Evolutionary conservation across 1,284 basidiomycete species (phyloP), one percentile per base, ranked within the genome.

Genomic region (Marasmius oreades): DNA sequence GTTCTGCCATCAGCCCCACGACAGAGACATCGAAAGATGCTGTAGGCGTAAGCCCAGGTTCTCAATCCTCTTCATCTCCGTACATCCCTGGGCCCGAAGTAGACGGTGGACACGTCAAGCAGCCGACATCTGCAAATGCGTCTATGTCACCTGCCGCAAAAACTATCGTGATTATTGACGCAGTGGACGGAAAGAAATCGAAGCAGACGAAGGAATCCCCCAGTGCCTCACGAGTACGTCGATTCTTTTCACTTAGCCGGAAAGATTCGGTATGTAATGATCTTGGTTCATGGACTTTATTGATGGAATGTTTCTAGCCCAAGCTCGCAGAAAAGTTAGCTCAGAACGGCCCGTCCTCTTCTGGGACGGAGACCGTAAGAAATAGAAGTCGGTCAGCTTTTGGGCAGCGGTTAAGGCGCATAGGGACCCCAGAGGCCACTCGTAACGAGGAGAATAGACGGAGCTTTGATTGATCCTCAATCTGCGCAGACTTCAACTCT

Each of bases 81-180:
- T n/a, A 5, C 22, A 16, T 24, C 11, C 28, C 24, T 23, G 31
- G 23, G 7, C 52, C 16, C 42, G 23, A 31, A 31, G 10, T 10
- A 31, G 28, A 4, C 28, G 10, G 10, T 31, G 28, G 28, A 10
- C 28, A 55, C 3, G 2, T 22, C 14, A 24, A 14, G 8, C 22
- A 48, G 28, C 24, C 31, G 3, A 36, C 51, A 31, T 60, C 69
- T 23, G 45, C 11, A 50, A 33, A 50, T 26, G 39, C 62, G 8
- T 61, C 63, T 28, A 74, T 77, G 65, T 72, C 79, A 7, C 66
- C 80, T 18, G 70, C 80, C 11, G 79, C 81, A 37, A 87, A 85
- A 64, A 77, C 83, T 12, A 82, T 86, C 54, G 82, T 77, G 12
- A 75, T 82, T 55, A 73, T 84, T 43, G 84, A 87, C 56, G 77